Base-by-base conservation (phyloP, 148 eudicot species). In the Cornus kousa region DNA sequence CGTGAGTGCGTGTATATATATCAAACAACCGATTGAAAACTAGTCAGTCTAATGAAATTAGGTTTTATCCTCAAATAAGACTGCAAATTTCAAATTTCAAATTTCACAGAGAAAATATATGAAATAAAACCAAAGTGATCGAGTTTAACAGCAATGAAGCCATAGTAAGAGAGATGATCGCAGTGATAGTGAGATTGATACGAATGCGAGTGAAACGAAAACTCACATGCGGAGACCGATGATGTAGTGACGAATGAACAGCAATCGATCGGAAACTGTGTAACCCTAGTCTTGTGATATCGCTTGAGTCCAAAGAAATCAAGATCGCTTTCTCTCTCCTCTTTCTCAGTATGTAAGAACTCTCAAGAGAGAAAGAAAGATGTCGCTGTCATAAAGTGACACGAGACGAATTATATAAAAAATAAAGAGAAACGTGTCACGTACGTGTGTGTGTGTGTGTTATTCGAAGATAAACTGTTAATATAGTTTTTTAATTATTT, bases 201-300 rank as follows among this genome's bases (percentile, higher is more conserved):
- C 17, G 12, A 73, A 55, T 53, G 31, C 40, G 39, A 13, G 50
- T 12, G 74, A 14, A n/a, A 72, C 39, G 12, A 73, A 32, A 73
- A 53, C 65, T 73, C 11, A 73, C 75, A 55, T 24, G 62, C 31
- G 74, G 74, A 73, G 17, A 53, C 1, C 19, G 74, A 71, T 13
- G 50, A 40, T 8, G 1, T 31, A 22, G 7, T 8, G 14, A 16
- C 28, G 9, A 28, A 28, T 28, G 28, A 8, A 48, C 7, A 13
- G 19, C 7, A 53, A 53, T 53, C 3, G 66, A 55, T 73, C 23
- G 23, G 37, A 53, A 55, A 22, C 75, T 55, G 22, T 53, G 65
- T 23, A 14, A 73, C 75, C 66, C 75, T 73, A 73, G 53, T 23
- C 50, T 55, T 62, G 39, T 60, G 66, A 73, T 28, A 28, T 73